Evolutionary conservation across 2,329 filamentous ascomycete genomes (phyloP).

Genomic region (Colletotrichum lindemuthianum): DNA sequence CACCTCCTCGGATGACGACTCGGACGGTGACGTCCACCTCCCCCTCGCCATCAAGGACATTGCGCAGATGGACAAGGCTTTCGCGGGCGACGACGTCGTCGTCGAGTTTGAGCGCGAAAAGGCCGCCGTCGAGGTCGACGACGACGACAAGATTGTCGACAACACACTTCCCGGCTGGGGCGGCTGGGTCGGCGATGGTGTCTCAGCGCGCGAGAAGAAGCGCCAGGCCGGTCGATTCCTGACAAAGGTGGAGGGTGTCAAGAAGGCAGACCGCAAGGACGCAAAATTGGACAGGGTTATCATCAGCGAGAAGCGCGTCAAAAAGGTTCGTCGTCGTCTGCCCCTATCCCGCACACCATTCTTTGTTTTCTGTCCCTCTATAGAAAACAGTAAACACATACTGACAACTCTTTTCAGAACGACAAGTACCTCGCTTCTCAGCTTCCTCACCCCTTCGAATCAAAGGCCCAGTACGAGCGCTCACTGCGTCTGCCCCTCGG

Average conservation of each 20-base stretch:
- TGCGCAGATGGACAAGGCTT: slow-evolving; percentile 81
- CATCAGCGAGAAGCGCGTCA: slow-evolving; percentile 88
- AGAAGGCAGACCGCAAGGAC: slow-evolving; percentile 82
- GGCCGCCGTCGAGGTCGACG: slow-evolving; percentile 73
- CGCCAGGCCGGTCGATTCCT: slow-evolving; percentile 71
- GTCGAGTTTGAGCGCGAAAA: slow-evolving; percentile 87
- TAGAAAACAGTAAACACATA: no score
- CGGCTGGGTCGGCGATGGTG: slow-evolving; percentile 85
- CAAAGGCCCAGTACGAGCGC: slow-evolving; percentile 87
- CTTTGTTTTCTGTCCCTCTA: neutral
- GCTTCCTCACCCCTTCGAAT: slow-evolving; percentile 92
- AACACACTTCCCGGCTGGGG: slow-evolving; percentile 95
- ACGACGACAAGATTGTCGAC: slow-evolving; percentile 85
- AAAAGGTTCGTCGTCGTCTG: slow-evolving; percentile 72
- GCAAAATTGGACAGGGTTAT: slow-evolving; percentile 86
- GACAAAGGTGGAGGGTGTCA: slow-evolving; percentile 76
- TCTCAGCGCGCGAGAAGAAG: slow-evolving; percentile 76
- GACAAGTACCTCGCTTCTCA: slow-evolving; percentile 85
- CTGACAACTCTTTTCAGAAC: slow-evolving; percentile 63
- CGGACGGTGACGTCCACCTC: slow-evolving; percentile 56
- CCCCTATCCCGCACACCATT: no score
- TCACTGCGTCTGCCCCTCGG: slow-evolving; percentile 87
- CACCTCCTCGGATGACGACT: slow-evolving; percentile 40
- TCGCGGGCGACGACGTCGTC: slow-evolving; percentile 87
- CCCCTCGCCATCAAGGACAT: slow-evolving; percentile 69